Base-by-base conservation (phyloP, 2,329 filamentous ascomycete genomes). In the Helminthosporium solani region DNA sequence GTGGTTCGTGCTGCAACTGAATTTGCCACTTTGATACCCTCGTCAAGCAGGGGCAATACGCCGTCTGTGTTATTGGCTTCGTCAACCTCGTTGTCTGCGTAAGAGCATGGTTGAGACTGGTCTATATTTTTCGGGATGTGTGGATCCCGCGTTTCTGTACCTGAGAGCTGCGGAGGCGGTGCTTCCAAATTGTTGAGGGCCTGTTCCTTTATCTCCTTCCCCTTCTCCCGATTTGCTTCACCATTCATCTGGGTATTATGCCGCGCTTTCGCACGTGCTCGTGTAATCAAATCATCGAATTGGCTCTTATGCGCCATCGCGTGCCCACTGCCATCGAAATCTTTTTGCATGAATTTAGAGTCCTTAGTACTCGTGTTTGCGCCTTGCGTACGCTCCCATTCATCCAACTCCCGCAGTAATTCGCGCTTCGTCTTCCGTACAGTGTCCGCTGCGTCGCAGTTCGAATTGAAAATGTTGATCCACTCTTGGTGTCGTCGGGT, bases 391-490 rank as follows among this genome's bases (percentile, higher is more conserved):
- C 84, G 80, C 70, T 99, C 94, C 92, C 94, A 97, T 1, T 81
- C 71, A 18, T 92, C 87, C 11, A 99, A 70, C 49, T 97, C 92
- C 12, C 81, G 82, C 14, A 95, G 70, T 3, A 99, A 70, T 46
- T 94, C 85, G 6, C 73, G 63, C 53, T 88, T 89, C 9, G 77
- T 76, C 64, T 86, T 87, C 5, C 60, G 51, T 15, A 57, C 51
- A 0, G 90, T 90, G 1, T 76, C 75, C 28, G 80, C 81, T 2
- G 91, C 87, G 69, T 99, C 94, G 71, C 90, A 96, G 66, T 99
- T 99, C 9, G 95, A 88, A 68, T 99, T 99, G 87, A 90, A 96
- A 15, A 99, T 73, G 30, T 94, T 96, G 41, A 94, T 79, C 91
- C 91, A 99, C 70, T 99, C 94, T 19, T 82, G 88, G 62, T 97